These are phyloP conservation scores for Mediolabrus comicus DNA, from an alignment of 108 stramenopile genomes.

Conservation along the genomic window DNA sequence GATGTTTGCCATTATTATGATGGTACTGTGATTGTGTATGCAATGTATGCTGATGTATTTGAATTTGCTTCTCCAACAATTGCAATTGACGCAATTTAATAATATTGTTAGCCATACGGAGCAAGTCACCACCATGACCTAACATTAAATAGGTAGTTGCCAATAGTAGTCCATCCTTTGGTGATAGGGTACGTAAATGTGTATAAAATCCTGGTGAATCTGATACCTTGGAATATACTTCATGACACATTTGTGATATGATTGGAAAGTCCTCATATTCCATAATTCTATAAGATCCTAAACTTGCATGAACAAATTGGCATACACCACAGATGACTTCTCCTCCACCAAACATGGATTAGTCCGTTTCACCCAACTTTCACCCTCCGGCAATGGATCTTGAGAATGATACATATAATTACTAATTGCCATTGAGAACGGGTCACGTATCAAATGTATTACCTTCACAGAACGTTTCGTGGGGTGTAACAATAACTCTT, in stretches of 20 bases:
- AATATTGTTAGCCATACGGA: background rate
- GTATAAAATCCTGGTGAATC: background rate
- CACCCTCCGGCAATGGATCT: background rate
- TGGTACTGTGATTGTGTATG: too few species aligned
- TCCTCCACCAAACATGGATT: background rate
- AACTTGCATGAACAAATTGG: background rate
- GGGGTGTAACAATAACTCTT: slow-evolving; percentile 4
- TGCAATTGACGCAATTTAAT: background rate
- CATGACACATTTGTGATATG: background rate
- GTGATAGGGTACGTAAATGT: background rate
- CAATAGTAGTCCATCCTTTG: background rate
- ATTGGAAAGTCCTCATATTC: background rate
- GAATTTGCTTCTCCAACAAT: background rate
- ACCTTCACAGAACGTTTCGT: slow-evolving; percentile 8
- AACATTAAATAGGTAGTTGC: background rate
- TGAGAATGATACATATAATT: background rate
- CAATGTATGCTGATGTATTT: background rate
- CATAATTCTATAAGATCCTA: background rate
- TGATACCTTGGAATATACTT: background rate
- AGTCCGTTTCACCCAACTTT: background rate
- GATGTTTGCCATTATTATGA: too few species aligned
- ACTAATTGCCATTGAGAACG: slow-evolving; percentile 21
- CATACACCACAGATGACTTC: background rate
- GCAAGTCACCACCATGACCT: background rate
- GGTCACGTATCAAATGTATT: slow-evolving; percentile 25